These are phyloP conservation scores for Colletotrichum falcatum DNA, from an alignment of 2,329 filamentous ascomycete genomes.

Conservation along the genomic window DNA sequence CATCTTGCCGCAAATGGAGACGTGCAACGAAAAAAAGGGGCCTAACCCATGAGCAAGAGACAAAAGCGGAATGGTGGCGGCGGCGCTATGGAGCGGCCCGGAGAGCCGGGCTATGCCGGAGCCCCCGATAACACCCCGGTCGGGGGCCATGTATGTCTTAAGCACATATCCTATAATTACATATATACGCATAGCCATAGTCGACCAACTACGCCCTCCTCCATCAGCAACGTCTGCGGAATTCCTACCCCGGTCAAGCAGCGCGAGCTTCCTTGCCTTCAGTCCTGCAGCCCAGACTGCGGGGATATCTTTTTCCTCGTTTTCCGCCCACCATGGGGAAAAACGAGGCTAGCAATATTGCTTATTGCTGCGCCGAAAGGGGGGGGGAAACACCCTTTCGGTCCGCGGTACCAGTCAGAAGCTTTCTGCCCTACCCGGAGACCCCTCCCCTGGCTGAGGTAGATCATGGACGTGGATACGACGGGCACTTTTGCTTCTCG, in stretches of 20 bases:
- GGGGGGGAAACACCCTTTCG: neutral
- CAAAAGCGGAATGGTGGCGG: neutral
- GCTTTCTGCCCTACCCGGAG: neutral
- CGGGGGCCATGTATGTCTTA: neutral
- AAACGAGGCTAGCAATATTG: neutral
- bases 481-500: neutral
- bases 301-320: no score
- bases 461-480: neutral
- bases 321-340: no score
- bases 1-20: neutral
- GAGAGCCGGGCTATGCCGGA: neutral
- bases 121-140: neutral
- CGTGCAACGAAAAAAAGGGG: slow-evolving; percentile 12
- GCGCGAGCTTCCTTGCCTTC: neutral
- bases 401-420: neutral
- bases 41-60: neutral
- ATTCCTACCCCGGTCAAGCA: no score
- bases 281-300: neutral
- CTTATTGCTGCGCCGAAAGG: neutral
- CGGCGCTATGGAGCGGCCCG: slow-evolving; percentile 7
- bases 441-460: neutral
- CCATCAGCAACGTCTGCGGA: neutral
- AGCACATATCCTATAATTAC: neutral
- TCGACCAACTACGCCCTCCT: neutral
- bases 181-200: neutral